These are phyloP conservation scores for Arabidopsis arenosa DNA, from an alignment of 345 rosid species.

Conservation along the genomic window DNA sequence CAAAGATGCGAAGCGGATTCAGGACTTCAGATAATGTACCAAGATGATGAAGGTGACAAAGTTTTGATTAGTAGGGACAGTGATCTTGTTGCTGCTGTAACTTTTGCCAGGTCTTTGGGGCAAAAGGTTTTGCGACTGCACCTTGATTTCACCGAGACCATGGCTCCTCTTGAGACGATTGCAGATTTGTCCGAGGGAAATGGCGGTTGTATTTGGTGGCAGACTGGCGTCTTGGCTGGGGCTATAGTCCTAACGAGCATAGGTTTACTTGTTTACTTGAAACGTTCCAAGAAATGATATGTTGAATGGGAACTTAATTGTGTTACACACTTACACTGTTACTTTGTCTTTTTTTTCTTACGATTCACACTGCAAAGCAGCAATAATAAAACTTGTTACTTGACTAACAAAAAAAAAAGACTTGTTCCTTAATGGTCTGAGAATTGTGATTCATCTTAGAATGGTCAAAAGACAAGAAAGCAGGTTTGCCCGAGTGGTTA, in stretches of 20 bases:
- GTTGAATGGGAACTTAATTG: not conserved
- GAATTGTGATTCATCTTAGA: not conserved
- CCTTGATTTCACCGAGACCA: conserved; percentile 30
- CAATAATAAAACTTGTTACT: not conserved
- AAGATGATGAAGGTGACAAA: conserved; percentile 94
- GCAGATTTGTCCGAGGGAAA: conserved; percentile 19
- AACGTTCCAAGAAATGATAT: conserved; percentile 44
- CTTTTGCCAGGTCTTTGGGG: conserved; percentile 67
- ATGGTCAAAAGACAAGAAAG: not conserved
- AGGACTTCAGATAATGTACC: conserved; percentile 54
- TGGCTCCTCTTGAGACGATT: conserved; percentile 15
- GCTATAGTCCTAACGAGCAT: conserved; percentile 34
- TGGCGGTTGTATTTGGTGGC: conserved; percentile 33
- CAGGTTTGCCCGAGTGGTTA: conserved; percentile 57
- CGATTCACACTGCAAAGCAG: conserved; percentile 11
- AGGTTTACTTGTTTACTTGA: conserved; percentile 38
- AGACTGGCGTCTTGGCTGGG: conserved; percentile 24
- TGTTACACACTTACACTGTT: not conserved
- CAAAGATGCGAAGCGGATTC: conserved; percentile 51
- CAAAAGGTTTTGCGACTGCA: conserved; percentile 49
- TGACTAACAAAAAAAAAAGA: not conserved
- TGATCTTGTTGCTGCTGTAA: conserved; percentile 76
- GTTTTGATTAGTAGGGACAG: conserved; percentile 72
- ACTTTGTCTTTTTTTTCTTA: not conserved
- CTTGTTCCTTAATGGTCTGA: not conserved